Conservation (phyloP, 2,329 filamentous ascomycete genomes). For the Ilyonectria mors-panacis region DNA sequence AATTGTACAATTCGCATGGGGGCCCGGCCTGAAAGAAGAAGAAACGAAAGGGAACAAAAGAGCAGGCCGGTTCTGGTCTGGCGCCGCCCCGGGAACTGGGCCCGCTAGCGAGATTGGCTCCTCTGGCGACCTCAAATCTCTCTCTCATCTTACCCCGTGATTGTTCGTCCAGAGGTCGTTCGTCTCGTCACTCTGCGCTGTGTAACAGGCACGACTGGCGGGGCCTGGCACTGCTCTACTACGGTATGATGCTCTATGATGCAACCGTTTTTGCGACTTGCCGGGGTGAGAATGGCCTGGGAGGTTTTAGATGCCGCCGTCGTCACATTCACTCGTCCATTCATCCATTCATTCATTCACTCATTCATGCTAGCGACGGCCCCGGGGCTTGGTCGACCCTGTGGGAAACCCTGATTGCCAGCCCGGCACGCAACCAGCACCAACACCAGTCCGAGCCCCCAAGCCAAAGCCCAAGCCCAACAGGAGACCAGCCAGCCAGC, state of each 20-base stretch:
- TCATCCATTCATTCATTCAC: slow-evolving; percentile 2
- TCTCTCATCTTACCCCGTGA: not conserved
- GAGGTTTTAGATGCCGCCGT: not conserved
- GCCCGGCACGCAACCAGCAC: slow-evolving; percentile 21
- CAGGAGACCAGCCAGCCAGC: not conserved
- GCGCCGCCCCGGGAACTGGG: slow-evolving; percentile 15
- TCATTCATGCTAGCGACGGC: slow-evolving; percentile 20
- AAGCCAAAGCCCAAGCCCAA: slow-evolving; percentile 29
- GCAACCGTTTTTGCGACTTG: not conserved
- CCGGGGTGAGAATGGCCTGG: not conserved
- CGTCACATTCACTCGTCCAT: slow-evolving; percentile 6
- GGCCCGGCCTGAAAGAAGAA: slow-evolving; percentile 19
- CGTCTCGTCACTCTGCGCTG: not conserved
- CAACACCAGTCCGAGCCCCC: slow-evolving; percentile 31
- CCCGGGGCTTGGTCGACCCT: slow-evolving; percentile 10
- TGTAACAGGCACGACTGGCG: slow-evolving; percentile 3
- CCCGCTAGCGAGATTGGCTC: slow-evolving; percentile 32
- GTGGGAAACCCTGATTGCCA: slow-evolving; percentile 16
- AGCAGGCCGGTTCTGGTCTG: slow-evolving; percentile 7
- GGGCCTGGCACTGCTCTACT: not conserved
- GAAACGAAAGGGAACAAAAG: slow-evolving; percentile 28
- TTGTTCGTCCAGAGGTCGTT: not conserved
- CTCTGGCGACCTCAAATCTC: not conserved
- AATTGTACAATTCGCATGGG: slow-evolving; percentile 17
- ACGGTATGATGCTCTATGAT: not conserved